Evolutionary conservation across 2,329 filamentous ascomycete species (phyloP), one percentile per base, ranked within the genome.

Genomic region (Teratosphaeria pseudoeucalypti): DNA sequence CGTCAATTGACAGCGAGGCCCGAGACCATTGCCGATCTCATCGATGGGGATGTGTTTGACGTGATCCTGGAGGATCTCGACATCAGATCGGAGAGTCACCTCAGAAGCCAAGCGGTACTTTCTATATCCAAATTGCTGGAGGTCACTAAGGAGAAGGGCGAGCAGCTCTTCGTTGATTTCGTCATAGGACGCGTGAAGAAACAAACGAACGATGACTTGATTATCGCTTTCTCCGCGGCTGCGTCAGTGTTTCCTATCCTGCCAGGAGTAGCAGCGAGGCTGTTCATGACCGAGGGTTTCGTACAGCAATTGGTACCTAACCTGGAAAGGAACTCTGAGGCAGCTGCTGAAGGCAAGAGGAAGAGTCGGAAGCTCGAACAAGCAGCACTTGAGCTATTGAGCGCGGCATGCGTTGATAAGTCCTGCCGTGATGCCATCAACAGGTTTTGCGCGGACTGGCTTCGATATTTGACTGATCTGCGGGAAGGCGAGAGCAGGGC

Each of bases 191-290:
- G 87, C 57, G 80, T 95, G 16, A 77, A 82, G 65, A 85, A 87
- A 63, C 86, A 86, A 57, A 92, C 88, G 27, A 89, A 91, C 64
- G 92, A 96, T 68, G 90, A 95, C 73, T 84, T 95, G 65, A 90
- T 96, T 58, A 81, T 94, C 56, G 92, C 92, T 6, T 97, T 96
- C 72, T 97, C 92, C 57, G 91, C 92, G n/a, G 90, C 91, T 6
- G 85, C 91, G 1, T 85, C 86, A 26, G 84, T 95, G 9, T 99
- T 99, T 71, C 92, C 94, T 1, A 82, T 99, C 57, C 85, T 89
- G 2, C 88, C 90, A 2, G 82, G 86, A 58, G 82, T 89, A 52
- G 89, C 87, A 1, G 81, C 89, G 2, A 80, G 85, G 61, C 79
- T 97, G 43, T 96, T 99, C 72, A 82, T 97, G 59, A 91, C 86